Base-by-base conservation (phyloP, 345 rosid species). In the Aquilaria sinensis region DNA sequence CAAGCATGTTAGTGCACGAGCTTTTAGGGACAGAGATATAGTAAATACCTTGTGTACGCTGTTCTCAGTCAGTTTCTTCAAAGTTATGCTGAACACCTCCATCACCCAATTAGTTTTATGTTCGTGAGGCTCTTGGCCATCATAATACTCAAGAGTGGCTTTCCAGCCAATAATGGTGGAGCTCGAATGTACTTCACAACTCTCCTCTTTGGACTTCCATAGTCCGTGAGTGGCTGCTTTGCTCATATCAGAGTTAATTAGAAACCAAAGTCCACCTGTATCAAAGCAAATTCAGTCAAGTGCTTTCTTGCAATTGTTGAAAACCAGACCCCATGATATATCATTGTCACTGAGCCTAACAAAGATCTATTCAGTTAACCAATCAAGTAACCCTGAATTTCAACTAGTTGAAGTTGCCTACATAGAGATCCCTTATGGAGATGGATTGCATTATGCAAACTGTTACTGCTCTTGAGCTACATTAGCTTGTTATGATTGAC, bases 131-230 rank as follows among this genome's bases (percentile, higher is more conserved):
- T 46, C 70, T 67, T 53, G 67, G 62, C 77, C 80, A 43, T 72
- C 72, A 30, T 47, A 74, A 64, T 56, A 77, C 47, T 82, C 72
- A n/a, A 63, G 65, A 45, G 73, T 79, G 13, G 67, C 72, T 67
- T 62, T 79, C 86, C 83, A 79, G 34, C 86, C 83, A 63, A 67
- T 70, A 29, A 82, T 54, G 52, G 29, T 8, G 47, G 80, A 58
- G 51, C 72, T 59, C 12, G 80, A 72, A 62, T 74, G 77, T 23
- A 74, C 62, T 57, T 72, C 69, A 33, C 61, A 57, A 23, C 74
- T 70, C 61, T 82, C 77, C 56, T 66, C 83, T 61, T 65, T 76
- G 37, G 65, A 67, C 64, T 68, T 79, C 86, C 86, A 79, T 56
- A 31, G n/a, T 47, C 81, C 80, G 65, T 31, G 29, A 55, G 67